Evolutionary conservation across 805 yeast species (phyloP), one percentile per base, ranked within the genome.

Genomic region (Saccharomycopsis sp.): DNA sequence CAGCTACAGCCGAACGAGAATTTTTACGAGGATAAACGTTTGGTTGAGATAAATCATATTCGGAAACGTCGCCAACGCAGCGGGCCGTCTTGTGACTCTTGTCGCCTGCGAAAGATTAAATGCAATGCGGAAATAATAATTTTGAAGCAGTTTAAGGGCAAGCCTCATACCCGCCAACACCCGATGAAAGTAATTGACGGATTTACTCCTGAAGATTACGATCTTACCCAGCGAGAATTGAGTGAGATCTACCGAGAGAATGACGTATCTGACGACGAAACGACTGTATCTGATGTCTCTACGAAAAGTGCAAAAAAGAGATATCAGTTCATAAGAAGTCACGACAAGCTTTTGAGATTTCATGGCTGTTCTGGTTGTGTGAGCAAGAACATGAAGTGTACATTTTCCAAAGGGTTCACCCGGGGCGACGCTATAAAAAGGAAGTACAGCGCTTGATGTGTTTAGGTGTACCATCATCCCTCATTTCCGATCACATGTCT

Each of bases 11-110:
- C 48, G 5, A 44, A 44, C 21, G 48, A 37, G 12, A n/a, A 44
- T 18, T 29, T 29, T 12, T 44, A 12, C 8, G 18, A 16, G 7
- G 48, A 44, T 12, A 44, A 44, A 44, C 48, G 21, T 12, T 44
- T 44, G 16, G 48, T 44, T 44, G 9, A 44, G 21, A 44, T 44
- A 12, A 21, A 53, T 8, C 40, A 40, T 18, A 16, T 7, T 79
- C 62, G 72, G 23, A 60, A 60, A 41, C 54, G 63, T 4, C 53
- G 90, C 64, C 91, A 86, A 70, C 72, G 92, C 59, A 73, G 80
- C 18, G 91, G 92, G 0, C 91, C 91, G 2, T 81, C 87, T 47
- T 86, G 92, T 69, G 91, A 86, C 67, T 72, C 79, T 52, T 86
- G 92, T 68, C 74, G 91, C 56, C 66, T 79, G 15, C 76, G 89